These are phyloP conservation scores for Saccharomycopsis schoenii DNA, from an alignment of 805 yeast species.

Conservation along the genomic window DNA sequence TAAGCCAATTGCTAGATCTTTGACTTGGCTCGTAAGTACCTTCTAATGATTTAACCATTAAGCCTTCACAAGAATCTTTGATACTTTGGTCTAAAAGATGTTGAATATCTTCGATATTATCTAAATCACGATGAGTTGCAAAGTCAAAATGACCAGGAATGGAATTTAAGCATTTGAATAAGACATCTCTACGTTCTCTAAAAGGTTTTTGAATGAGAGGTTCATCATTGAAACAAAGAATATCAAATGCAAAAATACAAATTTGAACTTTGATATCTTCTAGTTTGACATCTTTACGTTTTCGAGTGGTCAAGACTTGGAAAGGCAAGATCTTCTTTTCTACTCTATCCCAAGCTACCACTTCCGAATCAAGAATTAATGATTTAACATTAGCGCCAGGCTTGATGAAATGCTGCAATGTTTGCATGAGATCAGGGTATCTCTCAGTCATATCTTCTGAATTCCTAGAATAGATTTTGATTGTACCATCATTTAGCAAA, in stretches of 20 bases:
- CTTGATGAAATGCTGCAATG: conserved; percentile 49
- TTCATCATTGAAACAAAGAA: conserved; percentile 64
- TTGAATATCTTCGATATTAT: conserved; percentile 67
- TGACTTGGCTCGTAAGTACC: conserved; percentile 90
- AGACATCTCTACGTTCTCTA: conserved; percentile 54
- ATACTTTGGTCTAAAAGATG: conserved; percentile 80
- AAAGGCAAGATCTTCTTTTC: conserved; percentile 80
- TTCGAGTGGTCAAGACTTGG: conserved; percentile 86
- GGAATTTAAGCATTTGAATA: conserved; percentile 45
- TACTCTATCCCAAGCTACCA: conserved; percentile 91
- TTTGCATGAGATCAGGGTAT: conserved; percentile 79
- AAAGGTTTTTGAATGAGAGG: conserved; percentile 60
- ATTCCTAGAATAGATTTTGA: conserved; percentile 81
- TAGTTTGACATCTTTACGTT: conserved; percentile 83
- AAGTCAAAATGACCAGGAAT: conserved; percentile 72
- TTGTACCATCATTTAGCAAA: conserved; percentile 49
- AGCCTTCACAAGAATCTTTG: conserved; percentile 85
- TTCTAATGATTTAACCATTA: conserved; percentile 86
- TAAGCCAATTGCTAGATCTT: conserved; percentile 91
- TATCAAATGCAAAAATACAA: conserved; percentile 86
- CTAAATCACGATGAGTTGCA: conserved; percentile 67
- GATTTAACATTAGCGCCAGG: conserved; percentile 33
- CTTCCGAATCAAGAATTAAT: conserved; percentile 87
- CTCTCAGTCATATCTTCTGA: conserved; percentile 95
- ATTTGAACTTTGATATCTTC: conserved; percentile 85